Percentiles rank a stretch among this genome's conserved stretches.
Conservation (phyloP, 2,329 filamentous ascomycete genomes). For the Aspergillus costaricaensis region DNA sequence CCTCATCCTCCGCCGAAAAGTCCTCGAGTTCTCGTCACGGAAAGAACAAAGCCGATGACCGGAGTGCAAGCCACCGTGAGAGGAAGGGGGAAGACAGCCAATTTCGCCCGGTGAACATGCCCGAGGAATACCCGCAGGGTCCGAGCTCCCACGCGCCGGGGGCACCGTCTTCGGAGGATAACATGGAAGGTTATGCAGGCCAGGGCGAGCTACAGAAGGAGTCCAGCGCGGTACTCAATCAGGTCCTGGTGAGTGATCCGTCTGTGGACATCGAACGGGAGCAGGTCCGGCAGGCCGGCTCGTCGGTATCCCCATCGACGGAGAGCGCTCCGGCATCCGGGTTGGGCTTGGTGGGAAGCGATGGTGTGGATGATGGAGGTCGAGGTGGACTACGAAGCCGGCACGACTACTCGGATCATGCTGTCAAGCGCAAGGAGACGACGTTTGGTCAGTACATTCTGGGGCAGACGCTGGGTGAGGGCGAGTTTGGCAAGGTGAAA, state of each 20-base stretch:
- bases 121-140: slow-evolving; percentile 50
- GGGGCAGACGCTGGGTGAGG: slow-evolving; percentile 93
- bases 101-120: slow-evolving; percentile 49
- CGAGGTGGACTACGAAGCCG: slow-evolving; percentile 46
- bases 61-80: slow-evolving; percentile 45
- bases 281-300: slow-evolving; percentile 67
- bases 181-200: slow-evolving; percentile 58
- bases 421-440: slow-evolving; percentile 73
- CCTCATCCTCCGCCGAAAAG: slow-evolving; percentile 31
- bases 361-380: slow-evolving; percentile 50
- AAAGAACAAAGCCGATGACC: slow-evolving; percentile 43
- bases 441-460: slow-evolving; percentile 96
- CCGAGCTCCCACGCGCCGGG: slow-evolving; percentile 41
- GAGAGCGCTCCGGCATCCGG: slow-evolving; percentile 50
- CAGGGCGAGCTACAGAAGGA: slow-evolving; percentile 68
- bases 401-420: slow-evolving; percentile 58
- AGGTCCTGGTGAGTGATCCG: slow-evolving; percentile 74
- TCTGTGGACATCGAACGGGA: slow-evolving; percentile 72
- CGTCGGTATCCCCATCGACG: slow-evolving; percentile 47
- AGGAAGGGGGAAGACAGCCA: slow-evolving; percentile 40
- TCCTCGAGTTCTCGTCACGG: slow-evolving; percentile 44
- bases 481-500: slow-evolving; percentile 98
- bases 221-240: slow-evolving; percentile 75
- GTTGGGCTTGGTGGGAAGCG: slow-evolving; percentile 53
- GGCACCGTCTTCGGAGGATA: slow-evolving; percentile 38